These are phyloP conservation scores for Carex pumila DNA, from an alignment of 176 grass and related monocot species.

Conservation along the genomic window DNA sequence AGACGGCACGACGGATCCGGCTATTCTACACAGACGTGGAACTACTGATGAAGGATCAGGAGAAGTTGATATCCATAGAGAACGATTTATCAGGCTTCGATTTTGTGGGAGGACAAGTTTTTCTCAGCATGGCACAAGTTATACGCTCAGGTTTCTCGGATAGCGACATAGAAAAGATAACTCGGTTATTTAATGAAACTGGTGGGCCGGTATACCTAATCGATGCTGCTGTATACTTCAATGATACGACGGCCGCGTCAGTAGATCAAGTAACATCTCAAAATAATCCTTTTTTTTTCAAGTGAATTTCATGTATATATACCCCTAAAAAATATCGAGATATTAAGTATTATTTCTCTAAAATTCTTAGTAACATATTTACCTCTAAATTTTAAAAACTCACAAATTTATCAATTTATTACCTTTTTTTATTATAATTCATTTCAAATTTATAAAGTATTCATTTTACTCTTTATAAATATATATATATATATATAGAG, in stretches of 20 bases:
- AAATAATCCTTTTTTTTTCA: not conserved
- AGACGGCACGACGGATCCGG: conserved; percentile 27
- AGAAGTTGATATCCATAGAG: conserved; percentile 33
- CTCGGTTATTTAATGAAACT: not conserved
- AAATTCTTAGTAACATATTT: too few species aligned
- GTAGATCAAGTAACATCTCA: conserved; percentile 17
- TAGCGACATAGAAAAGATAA: conserved; percentile 16
- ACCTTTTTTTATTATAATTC: too few species aligned
- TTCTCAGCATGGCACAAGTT: conserved; percentile 14
- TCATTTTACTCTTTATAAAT: too few species aligned
- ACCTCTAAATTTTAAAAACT: too few species aligned
- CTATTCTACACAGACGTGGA: conserved; percentile 36
- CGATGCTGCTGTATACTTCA: conserved; percentile 41
- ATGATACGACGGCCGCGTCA: not conserved
- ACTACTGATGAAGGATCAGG: conserved; percentile 35
- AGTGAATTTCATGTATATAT: too few species aligned
- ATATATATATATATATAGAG: too few species aligned
- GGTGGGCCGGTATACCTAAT: conserved; percentile 24
- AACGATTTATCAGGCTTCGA: not conserved
- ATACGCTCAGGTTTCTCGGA: conserved; percentile 31
- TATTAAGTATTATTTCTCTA: too few species aligned
- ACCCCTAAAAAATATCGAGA: too few species aligned
- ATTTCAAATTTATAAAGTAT: too few species aligned
- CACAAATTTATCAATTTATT: too few species aligned
- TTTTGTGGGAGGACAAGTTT: conserved; percentile 43